Evolutionary conservation across 2,329 filamentous ascomycete genomes (phyloP).

Genomic region (Talaromyces sp.): DNA sequence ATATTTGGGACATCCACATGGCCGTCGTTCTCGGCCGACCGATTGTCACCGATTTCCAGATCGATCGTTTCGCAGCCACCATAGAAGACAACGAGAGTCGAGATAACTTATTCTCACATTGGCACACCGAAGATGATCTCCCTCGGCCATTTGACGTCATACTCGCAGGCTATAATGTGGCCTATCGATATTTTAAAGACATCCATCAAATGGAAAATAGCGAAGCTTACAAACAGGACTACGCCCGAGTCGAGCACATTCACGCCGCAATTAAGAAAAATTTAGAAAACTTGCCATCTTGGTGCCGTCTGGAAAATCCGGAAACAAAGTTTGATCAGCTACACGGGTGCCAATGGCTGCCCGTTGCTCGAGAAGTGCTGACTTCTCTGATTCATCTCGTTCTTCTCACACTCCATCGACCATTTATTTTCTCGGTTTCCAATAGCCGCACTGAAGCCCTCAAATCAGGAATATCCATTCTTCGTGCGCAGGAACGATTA

Average conservation of each 20-base stretch:
- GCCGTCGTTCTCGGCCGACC: constrained; percentile 23
- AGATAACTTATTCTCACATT: neutral
- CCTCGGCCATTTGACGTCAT: constrained; percentile 13
- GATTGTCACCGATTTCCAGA: constrained; percentile 15
- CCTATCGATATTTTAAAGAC: constrained; percentile 12
- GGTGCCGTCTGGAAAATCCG: constrained; percentile 17
- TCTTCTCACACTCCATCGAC: constrained; percentile 22
- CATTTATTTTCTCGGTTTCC: constrained; percentile 20
- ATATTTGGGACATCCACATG: constrained; percentile 27
- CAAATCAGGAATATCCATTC: constrained; percentile 18
- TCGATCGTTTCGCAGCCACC: constrained; percentile 11
- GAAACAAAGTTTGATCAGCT: constrained; percentile 19
- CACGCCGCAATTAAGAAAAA: constrained; percentile 12
- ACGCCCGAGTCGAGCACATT: constrained; percentile 12
- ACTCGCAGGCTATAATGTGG: constrained; percentile 12
- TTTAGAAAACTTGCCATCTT: constrained; percentile 14
- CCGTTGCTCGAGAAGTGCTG: constrained; percentile 15
- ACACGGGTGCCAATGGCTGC: constrained; percentile 17
- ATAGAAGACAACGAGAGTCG: neutral
- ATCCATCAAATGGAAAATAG: constrained; percentile 9
- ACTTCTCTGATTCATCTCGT: constrained; percentile 19
- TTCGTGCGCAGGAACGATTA: constrained; percentile 18
- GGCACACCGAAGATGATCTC: constrained; percentile 9
- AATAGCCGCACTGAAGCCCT: constrained; percentile 19
- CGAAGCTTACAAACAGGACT: constrained; percentile 10